These are phyloP conservation scores for Rhodotorula sp. DNA, from an alignment of 1,284 basidiomycete species.

Conservation along the genomic window DNA sequence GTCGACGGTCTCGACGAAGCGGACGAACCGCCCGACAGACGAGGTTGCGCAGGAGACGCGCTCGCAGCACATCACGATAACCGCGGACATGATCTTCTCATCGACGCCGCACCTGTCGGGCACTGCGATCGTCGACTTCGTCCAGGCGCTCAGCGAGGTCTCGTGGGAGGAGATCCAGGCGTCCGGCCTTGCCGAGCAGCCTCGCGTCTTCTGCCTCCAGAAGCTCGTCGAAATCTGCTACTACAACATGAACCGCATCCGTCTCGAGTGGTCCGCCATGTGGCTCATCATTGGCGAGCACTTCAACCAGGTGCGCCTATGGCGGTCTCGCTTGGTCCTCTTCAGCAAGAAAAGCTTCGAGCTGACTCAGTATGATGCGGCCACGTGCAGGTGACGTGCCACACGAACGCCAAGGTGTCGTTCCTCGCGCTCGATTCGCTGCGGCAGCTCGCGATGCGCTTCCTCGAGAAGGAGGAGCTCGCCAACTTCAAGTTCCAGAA, in stretches of 20 bases:
- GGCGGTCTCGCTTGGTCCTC: neutral
- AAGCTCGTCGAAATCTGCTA: conserved; percentile 99
- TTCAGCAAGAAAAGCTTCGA: too few species aligned
- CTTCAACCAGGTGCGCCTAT: conserved; percentile 87
- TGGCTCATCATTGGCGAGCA: conserved; percentile 99
- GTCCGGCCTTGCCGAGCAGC: conserved; percentile 81
- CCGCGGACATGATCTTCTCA: conserved; percentile 99
- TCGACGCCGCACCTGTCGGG: conserved; percentile 91
- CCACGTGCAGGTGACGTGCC: conserved; percentile 93
- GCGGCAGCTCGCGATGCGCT: conserved; percentile 97
- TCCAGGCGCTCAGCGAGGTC: conserved; percentile 91
- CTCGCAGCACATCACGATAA: conserved; percentile 96
- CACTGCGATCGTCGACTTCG: conserved; percentile 98
- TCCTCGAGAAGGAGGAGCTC: conserved; percentile 97
- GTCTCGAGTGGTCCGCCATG: conserved; percentile 96
- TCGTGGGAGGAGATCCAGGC: conserved; percentile 99
- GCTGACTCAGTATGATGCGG: too few species aligned
- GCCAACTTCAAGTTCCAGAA: conserved; percentile 99
- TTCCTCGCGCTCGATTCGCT: conserved; percentile 97
- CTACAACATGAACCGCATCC: conserved; percentile 99
- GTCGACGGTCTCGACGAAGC: conserved; percentile 30
- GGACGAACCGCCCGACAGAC: conserved; percentile 67
- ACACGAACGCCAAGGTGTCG: conserved; percentile 93
- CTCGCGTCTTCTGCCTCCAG: conserved; percentile 94
- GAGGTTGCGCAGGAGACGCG: conserved; percentile 95